These are phyloP conservation scores for Sutorius australiensis DNA, from an alignment of 768 basidiomycete species.

Conservation along the genomic window DNA sequence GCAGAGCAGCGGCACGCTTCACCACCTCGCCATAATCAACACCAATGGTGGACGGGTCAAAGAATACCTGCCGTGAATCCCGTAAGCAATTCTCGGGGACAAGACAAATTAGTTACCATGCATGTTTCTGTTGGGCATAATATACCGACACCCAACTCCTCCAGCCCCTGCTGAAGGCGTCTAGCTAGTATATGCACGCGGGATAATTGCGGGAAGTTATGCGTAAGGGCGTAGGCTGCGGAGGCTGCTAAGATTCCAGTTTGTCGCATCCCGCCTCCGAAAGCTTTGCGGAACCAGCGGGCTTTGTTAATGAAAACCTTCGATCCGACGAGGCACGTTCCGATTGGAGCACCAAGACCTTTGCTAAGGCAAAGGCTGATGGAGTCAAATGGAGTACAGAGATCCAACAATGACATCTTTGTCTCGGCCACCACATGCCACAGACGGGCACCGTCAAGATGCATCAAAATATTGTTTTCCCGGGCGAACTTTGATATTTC, in stretches of 20 bases:
- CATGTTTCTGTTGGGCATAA: slow-evolving; percentile 77
- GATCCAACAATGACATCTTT: slow-evolving; percentile 59
- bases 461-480: slow-evolving; percentile 71
- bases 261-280: slow-evolving; percentile 95
- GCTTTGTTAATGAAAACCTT: slow-evolving; percentile 74
- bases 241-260: slow-evolving; percentile 80
- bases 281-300: slow-evolving; percentile 87
- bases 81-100: background rate
- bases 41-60: slow-evolving; percentile 71
- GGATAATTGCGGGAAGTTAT: slow-evolving; percentile 75
- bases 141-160: slow-evolving; percentile 71
- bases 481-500: slow-evolving; percentile 76
- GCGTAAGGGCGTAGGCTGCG: slow-evolving; percentile 79
- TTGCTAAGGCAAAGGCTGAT: slow-evolving; percentile 95
- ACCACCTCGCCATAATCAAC: slow-evolving; percentile 64
- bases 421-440: slow-evolving; percentile 93
- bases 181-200: slow-evolving; percentile 73
- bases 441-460: slow-evolving; percentile 90
- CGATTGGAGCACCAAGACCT: slow-evolving; percentile 86
- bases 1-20: slow-evolving; percentile 56
- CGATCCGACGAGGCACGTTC: slow-evolving; percentile 81
- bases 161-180: slow-evolving; percentile 65
- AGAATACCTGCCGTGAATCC: slow-evolving; percentile 59
- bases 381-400: slow-evolving; percentile 88
- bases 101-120: slow-evolving; percentile 59